These are phyloP conservation scores for Komagataella phaffii DNA, from an alignment of 805 yeast genomes.

Conservation along the genomic window DNA sequence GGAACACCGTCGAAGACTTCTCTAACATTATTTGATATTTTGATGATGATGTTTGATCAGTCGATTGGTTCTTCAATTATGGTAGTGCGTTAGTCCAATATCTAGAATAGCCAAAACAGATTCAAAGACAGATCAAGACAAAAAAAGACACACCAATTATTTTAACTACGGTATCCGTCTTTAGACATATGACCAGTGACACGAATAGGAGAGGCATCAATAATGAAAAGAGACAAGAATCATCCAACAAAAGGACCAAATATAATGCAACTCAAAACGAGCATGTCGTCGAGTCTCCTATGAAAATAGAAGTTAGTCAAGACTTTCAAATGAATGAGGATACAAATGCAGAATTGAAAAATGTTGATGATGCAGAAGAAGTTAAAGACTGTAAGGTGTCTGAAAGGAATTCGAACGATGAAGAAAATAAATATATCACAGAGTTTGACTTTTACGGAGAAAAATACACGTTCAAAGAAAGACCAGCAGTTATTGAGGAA, in stretches of 20 bases:
- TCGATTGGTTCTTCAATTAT: background rate
- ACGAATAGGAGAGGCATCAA: slow-evolving; percentile 9
- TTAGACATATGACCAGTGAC: background rate
- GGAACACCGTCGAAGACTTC: background rate
- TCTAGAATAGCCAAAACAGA: background rate
- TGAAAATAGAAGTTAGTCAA: background rate
- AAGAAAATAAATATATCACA: slow-evolving; percentile 19
- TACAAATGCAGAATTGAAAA: slow-evolving; percentile 3
- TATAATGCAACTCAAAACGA: background rate
- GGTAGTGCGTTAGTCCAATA: background rate
- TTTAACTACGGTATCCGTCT: background rate
- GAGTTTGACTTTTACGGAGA: slow-evolving; percentile 64
- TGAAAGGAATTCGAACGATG: slow-evolving; percentile 10
- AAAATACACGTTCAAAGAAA: slow-evolving; percentile 71
- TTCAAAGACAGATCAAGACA: background rate
- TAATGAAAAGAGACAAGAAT: slow-evolving; percentile 11
- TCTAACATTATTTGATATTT: background rate
- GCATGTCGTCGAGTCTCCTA: background rate
- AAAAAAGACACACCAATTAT: too few species aligned
- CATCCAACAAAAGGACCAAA: slow-evolving; percentile 18
- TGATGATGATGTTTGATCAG: too few species aligned
- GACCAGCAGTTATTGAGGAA: slow-evolving; percentile 92
- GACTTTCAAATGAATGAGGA: slow-evolving; percentile 2
- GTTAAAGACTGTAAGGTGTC: slow-evolving; percentile 6
- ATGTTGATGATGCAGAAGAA: slow-evolving; percentile 8